Conservation (phyloP, 768 basidiomycete genomes). For the Mycena olivaceomarginata region DNA sequence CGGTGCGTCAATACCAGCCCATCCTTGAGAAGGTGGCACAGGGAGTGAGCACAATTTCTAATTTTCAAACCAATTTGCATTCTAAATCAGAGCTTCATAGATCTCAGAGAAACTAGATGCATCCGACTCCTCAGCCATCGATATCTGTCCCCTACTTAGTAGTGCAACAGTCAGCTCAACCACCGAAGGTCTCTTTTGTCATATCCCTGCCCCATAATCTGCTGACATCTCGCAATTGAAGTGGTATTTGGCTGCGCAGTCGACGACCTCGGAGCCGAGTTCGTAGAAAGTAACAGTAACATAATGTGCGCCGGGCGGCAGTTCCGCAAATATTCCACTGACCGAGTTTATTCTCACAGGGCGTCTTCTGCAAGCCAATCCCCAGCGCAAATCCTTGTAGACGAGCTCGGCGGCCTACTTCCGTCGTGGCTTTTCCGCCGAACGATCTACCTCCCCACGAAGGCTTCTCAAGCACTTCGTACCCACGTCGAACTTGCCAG, state of each 20-base stretch:
- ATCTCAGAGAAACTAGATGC: constrained; percentile 35
- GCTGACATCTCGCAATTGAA: constrained; percentile 30
- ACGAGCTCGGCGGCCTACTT: constrained; percentile 23
- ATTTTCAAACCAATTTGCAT: constrained; percentile 29
- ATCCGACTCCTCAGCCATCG: constrained; percentile 23
- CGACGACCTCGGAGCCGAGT: constrained; percentile 30
- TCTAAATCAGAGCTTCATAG: constrained; percentile 25
- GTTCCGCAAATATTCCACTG: constrained; percentile 30
- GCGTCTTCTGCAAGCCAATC: constrained; percentile 35
- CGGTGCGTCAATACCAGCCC: constrained; percentile 34
- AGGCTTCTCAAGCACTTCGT: constrained; percentile 28
- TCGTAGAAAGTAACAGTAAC: constrained; percentile 34
- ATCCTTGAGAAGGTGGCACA: constrained; percentile 37
- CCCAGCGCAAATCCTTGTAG: constrained; percentile 24
- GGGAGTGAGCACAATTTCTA: constrained; percentile 25
- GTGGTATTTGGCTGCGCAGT: constrained; percentile 37
- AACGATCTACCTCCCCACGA: constrained; percentile 32
- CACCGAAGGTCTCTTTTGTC: constrained; percentile 31
- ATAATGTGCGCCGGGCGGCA: constrained; percentile 27
- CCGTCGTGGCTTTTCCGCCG: constrained; percentile 34
- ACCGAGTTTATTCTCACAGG: constrained; percentile 27
- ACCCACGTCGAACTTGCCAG: constrained; percentile 30
- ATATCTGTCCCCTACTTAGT: constrained; percentile 33
- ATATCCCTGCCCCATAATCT: constrained; percentile 24
- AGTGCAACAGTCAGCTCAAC: constrained; percentile 32